A percentile compares a stretch with the other conserved stretches of the same genome.
Conservation (phyloP, 768 basidiomycete species). For the Lactifluus subvellereus region DNA sequence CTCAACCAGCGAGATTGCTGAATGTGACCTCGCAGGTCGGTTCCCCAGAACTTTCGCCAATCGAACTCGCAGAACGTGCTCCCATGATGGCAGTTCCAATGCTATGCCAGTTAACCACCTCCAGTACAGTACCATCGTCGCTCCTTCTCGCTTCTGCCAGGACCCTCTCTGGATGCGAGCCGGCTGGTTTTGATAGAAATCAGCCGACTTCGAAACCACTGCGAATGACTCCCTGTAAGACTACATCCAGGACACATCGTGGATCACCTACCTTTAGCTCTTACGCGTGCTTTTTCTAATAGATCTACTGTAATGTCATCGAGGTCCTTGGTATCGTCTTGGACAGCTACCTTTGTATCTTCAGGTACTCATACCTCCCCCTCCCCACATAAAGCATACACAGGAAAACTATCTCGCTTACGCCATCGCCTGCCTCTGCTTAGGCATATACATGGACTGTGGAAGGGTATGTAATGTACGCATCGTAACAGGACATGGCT, state of each 20-base stretch:
- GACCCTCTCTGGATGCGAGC: background rate
- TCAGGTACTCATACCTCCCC: background rate
- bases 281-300: background rate
- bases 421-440: background rate
- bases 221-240: background rate
- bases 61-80: no score
- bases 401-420: background rate
- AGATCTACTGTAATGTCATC: slow-evolving; percentile 1
- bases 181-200: background rate
- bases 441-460: slow-evolving; percentile 1
- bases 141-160: background rate
- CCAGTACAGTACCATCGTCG: background rate
- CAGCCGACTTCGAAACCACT: background rate
- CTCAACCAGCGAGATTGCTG: no score
- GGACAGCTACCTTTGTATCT: background rate
- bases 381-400: background rate
- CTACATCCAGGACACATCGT: background rate
- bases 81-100: background rate
- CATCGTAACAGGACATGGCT: background rate
- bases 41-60: no score
- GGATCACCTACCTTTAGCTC: background rate
- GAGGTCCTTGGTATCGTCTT: slow-evolving; percentile 3
- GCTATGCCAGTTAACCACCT: background rate
- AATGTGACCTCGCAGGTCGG: no score
- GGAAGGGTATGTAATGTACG: slow-evolving; percentile 4